phyloP scores from a whole-genome alignment of 768 basidiomycete species.

The Lyophyllum decastes region DNA sequence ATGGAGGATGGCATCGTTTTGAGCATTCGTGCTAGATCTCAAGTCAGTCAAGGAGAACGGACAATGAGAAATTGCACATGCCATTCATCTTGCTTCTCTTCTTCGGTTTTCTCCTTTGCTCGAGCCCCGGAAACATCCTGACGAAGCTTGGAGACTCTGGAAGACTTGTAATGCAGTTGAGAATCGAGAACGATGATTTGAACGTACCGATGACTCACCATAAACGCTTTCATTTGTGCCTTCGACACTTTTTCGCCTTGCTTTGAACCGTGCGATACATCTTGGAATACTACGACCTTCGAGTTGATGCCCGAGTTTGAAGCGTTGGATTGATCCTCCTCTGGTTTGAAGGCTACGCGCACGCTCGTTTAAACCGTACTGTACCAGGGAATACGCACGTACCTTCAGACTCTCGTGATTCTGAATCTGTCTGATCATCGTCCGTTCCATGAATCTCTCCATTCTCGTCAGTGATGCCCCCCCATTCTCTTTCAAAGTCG shows the following conservation, averaged over 20 bases:
- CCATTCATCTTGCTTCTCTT: slow-evolving; percentile 60
- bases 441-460: not conserved
- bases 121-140: slow-evolving; percentile 26
- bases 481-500: slow-evolving; percentile 40
- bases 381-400: not conserved
- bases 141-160: slow-evolving; percentile 68
- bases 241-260: slow-evolving; percentile 29
- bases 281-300: slow-evolving; percentile 62
- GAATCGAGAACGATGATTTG: not conserved
- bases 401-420: slow-evolving; percentile 19
- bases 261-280: slow-evolving; percentile 15
- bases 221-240: slow-evolving; percentile 66
- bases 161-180: slow-evolving; percentile 46
- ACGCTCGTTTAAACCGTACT: not conserved
- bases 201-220: slow-evolving; percentile 48
- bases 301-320: slow-evolving; percentile 29
- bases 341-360: slow-evolving; percentile 38
- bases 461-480: slow-evolving; percentile 29
- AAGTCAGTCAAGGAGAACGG: not conserved
- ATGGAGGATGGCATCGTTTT: slow-evolving; percentile 80
- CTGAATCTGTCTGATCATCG: slow-evolving; percentile 6
- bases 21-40: slow-evolving; percentile 61
- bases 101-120: slow-evolving; percentile 26
- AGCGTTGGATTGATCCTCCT: slow-evolving; percentile 46
- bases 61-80: slow-evolving; percentile 22